Evolutionary conservation across 2,329 filamentous ascomycete species (phyloP).

Genomic region (Penicillium sp.): DNA sequence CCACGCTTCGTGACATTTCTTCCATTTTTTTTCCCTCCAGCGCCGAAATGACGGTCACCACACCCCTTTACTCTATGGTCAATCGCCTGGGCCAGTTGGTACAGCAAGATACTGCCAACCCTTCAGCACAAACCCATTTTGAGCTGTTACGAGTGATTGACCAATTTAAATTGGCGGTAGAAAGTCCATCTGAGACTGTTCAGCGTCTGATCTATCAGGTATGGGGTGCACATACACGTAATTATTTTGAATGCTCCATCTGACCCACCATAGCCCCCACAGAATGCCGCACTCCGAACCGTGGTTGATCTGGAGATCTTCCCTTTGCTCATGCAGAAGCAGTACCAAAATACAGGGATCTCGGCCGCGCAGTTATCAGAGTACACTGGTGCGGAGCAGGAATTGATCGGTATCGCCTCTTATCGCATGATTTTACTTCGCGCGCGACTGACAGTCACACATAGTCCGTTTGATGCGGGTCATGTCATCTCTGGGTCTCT

Average conservation of each 20-base stretch:
- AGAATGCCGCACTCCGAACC: constrained; percentile 34
- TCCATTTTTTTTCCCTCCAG: neutral
- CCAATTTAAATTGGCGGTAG: constrained; percentile 28
- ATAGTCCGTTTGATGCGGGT: constrained; percentile 34
- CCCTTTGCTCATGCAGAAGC: constrained; percentile 22
- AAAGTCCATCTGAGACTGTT: constrained; percentile 35
- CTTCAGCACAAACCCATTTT: constrained; percentile 25
- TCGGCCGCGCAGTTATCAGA: constrained; percentile 30
- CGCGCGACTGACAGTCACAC: neutral
- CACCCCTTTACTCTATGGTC: constrained; percentile 13
- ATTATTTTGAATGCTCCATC: neutral
- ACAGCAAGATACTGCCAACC: constrained; percentile 16
- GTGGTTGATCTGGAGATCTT: constrained; percentile 35
- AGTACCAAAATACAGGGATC: constrained; percentile 16
- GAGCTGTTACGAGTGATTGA: constrained; percentile 31
- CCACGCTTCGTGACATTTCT: neutral
- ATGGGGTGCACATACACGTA: neutral
- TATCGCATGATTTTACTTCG: neutral
- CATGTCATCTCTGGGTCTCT: constrained; percentile 30
- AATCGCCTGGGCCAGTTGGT: constrained; percentile 16
- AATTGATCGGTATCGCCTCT: constrained; percentile 29
- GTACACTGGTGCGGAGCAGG: constrained; percentile 29
- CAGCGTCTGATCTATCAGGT: constrained; percentile 37
- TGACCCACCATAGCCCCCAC: constrained; percentile 29
- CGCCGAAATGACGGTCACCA: constrained; percentile 19